Conservation (phyloP, 225 moss, liverwort and hornwort species). For the Pseudisothecium myosuroides region DNA sequence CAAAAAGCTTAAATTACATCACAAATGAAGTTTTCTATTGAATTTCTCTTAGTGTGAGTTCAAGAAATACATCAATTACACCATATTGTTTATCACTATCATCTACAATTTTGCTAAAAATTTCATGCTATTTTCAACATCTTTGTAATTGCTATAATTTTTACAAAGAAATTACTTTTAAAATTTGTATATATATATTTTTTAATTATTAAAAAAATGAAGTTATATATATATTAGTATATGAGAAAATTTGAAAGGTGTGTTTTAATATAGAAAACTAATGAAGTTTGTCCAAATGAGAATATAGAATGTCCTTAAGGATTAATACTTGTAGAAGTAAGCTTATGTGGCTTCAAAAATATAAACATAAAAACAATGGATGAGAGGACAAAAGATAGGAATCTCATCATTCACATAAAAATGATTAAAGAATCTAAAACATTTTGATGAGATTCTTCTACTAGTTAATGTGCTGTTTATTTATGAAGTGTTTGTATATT, state of each 20-base stretch:
- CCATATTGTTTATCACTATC: neutral
- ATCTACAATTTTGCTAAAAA: neutral
- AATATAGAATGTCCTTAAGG: neutral
- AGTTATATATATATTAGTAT: too few relatives aligned
- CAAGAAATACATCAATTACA: neutral
- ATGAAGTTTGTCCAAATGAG: too few relatives aligned
- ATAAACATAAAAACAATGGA: neutral
- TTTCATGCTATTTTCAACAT: neutral
- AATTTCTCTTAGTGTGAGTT: neutral
- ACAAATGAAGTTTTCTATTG: neutral
- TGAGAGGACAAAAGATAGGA: neutral
- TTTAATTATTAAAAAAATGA: too few relatives aligned
- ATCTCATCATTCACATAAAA: neutral
- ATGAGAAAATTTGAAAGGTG: too few relatives aligned
- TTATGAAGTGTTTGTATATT: neutral
- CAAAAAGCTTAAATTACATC: too few relatives aligned
- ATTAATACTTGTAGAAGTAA: too few relatives aligned
- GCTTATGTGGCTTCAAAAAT: neutral
- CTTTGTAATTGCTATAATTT: neutral
- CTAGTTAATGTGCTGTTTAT: neutral
- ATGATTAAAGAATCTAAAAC: neutral
- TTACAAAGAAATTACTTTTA: too few relatives aligned
- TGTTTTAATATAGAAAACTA: too few relatives aligned
- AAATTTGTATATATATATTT: too few relatives aligned
- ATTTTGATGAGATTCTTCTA: neutral